Base-by-base conservation (phyloP, 257 asterid species). In the Capsicum pubescens region DNA sequence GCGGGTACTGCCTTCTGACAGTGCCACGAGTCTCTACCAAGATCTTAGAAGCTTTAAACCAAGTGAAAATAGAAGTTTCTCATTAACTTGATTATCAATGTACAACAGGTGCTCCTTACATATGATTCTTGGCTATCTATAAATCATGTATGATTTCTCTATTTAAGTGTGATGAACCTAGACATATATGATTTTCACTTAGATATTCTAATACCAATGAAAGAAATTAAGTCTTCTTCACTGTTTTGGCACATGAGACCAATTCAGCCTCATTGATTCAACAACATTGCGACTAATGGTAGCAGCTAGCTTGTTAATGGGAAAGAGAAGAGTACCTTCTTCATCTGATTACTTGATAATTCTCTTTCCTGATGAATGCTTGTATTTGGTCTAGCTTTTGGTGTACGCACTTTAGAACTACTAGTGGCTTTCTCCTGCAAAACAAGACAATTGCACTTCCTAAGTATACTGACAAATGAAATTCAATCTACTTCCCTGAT, bases 341-440 rank as follows among this genome's bases (percentile, higher is more conserved):
- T 87, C 56, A 71, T 86, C 58, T 77, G 82, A 80, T 84, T 87
- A 87, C 71, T 82, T 72, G 91, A 72, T 84, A 84, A 59, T 63
- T 86, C 86, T 83, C 57, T 84, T 81, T 48, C 85, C 42, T 72
- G 85, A 86, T 89, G 87, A 63, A 68, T 77, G 81, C 85, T 90
- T 10, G 89, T 71, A 63, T 21, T 84, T 85, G 89, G 89, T 58
- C 84, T 84, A 36, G 85, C 89, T 82, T 83, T 87, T 52, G 84
- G 67, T 68, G 86, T 74, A 70, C 64, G 63, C 82, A 80, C 89
- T 87, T 80, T 90, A 57, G 79, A 59, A 13, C 64, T 85, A 63
- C 86, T 83, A 85, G 84, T 88, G 87, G 86, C 81, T 83, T 87
- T 94, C 72, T 61, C 90, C 96, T 92, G 92, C 92, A 87, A 82